Percentiles rank a stretch among this genome's conserved stretches.
Conservation (phyloP, 371 early-diverging fungal species). For the Mucor velutinosus region DNA sequence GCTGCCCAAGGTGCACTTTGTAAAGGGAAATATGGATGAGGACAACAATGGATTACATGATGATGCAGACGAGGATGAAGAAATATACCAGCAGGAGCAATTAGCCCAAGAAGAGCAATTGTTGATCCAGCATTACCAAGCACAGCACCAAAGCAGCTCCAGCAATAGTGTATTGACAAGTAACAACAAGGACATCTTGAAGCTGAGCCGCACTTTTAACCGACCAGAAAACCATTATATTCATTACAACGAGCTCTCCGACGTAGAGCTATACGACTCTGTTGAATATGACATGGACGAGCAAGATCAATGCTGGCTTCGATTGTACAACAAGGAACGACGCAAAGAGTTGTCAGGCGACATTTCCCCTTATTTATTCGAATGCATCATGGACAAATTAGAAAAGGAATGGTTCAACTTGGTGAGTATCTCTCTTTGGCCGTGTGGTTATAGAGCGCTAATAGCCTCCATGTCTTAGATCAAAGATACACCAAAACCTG, state of each 20-base stretch:
- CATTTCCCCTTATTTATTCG: conserved; percentile 70
- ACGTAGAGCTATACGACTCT: conserved; percentile 72
- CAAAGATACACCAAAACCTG: conserved; percentile 40
- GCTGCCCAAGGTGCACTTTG: conserved; percentile 4
- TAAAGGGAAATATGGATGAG: background rate
- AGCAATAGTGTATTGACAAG: background rate
- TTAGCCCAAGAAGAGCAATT: conserved; percentile 9
- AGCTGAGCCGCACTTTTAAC: background rate
- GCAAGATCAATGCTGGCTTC: conserved; percentile 81
- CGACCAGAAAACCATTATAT: conserved; percentile 62
- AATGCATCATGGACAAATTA: conserved; percentile 87
- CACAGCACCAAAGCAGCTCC: background rate
- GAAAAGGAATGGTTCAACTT: conserved; percentile 97
- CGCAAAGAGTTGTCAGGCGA: conserved; percentile 52
- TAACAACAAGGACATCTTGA: background rate
- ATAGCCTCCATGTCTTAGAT: conserved; percentile 20
- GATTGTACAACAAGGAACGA: conserved; percentile 67
- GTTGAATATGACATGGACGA: conserved; percentile 98
- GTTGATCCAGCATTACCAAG: conserved; percentile 1
- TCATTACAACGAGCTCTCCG: conserved; percentile 75
- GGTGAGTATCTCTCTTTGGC: conserved; percentile 30
- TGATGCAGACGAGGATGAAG: background rate
- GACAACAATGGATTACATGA: background rate
- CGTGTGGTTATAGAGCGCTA: background rate
- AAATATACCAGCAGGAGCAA: background rate